Conservation (phyloP, 495 filamentous ascomycete genomes). For the Penicillium longicatenatum region DNA sequence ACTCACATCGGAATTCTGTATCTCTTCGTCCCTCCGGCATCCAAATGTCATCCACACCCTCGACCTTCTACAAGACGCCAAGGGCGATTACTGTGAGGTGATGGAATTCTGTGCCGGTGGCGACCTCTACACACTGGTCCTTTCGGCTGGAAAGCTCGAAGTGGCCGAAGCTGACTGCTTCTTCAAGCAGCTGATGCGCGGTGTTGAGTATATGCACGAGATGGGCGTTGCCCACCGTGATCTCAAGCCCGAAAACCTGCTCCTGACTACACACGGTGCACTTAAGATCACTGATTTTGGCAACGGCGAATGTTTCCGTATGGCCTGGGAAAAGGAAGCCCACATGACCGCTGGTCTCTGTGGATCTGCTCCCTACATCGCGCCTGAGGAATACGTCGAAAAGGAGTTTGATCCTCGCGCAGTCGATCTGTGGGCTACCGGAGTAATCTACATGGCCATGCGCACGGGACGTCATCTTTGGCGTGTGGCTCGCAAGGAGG, state of each 20-base stretch:
- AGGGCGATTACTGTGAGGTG: slow-evolving; percentile 98
- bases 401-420: slow-evolving; percentile 95
- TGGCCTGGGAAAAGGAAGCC: slow-evolving; percentile 98
- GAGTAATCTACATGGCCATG: slow-evolving; percentile 99
- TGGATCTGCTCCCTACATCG: slow-evolving; percentile 95
- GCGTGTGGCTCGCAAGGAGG: slow-evolving; percentile 92
- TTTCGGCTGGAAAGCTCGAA: slow-evolving; percentile 90
- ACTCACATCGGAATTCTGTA: slow-evolving; percentile 98
- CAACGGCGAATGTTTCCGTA: slow-evolving; percentile 98
- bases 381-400: slow-evolving; percentile 93
- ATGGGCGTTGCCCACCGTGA: slow-evolving; percentile 99
- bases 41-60: slow-evolving; percentile 98
- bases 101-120: slow-evolving; percentile 99
- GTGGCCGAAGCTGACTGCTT: slow-evolving; percentile 95
- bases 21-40: slow-evolving; percentile 93
- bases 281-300: slow-evolving; percentile 99
- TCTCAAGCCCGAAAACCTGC: slow-evolving; percentile 94
- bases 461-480: slow-evolving; percentile 93
- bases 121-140: slow-evolving; percentile 92
- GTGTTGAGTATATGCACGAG: slow-evolving; percentile 98
- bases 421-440: slow-evolving; percentile 96
- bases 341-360: slow-evolving; percentile 98
- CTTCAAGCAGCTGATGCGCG: slow-evolving; percentile 99
- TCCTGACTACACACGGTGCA: slow-evolving; percentile 89
- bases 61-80: slow-evolving; percentile 91